Evolutionary conservation across 306 rosid species (phyloP), one percentile per base, ranked within the genome.

Genomic region (Vicia faba): DNA sequence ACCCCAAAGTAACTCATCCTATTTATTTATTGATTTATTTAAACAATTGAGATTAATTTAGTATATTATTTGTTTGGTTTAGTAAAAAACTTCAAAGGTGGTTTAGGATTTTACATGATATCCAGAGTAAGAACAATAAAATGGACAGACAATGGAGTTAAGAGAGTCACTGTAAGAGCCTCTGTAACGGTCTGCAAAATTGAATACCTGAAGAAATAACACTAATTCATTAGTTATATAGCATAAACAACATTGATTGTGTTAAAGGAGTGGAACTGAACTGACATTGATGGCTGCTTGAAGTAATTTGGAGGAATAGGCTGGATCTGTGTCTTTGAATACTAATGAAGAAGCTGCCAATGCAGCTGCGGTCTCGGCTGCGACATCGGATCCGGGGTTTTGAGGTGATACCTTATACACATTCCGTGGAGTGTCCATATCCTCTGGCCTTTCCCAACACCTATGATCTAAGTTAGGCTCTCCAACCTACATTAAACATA

Each of bases 1-100:
- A 48, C 91, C 95, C 96, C 98, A 92, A 8, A 92, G 86, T 79
- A 92, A 95, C 77, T 92, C 98, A 75, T 92, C 98, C 98, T 92
- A 60, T 35, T 51, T 4, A 13, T 28, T 31, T n/a, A 54, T 48
- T 5, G 0, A 50, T 46, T 31, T 31, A 31, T 31, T 31, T 33
- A 33, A 33, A 39, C 68, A 58, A 48, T 14, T 28, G 11, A 55
- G 6, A 14, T 31, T 57, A 28, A 15, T 31, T 29, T 57, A 5
- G 5, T 26, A 11, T 51, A 13, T 51, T 14, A 51, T 51, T 51
- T n/a, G 31, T 51, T 51, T 26, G 3, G 4, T 25, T 25, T 12
- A 2, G 11, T 20, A 23, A 54, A 25, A 23, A 54, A 1, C 23
- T 2, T 10, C 7, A 25, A 25, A 55, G 16, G 11, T 25, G 43